Evolutionary conservation across 805 yeast genomes (phyloP).

Genomic region (Clavispora vitiphila): DNA sequence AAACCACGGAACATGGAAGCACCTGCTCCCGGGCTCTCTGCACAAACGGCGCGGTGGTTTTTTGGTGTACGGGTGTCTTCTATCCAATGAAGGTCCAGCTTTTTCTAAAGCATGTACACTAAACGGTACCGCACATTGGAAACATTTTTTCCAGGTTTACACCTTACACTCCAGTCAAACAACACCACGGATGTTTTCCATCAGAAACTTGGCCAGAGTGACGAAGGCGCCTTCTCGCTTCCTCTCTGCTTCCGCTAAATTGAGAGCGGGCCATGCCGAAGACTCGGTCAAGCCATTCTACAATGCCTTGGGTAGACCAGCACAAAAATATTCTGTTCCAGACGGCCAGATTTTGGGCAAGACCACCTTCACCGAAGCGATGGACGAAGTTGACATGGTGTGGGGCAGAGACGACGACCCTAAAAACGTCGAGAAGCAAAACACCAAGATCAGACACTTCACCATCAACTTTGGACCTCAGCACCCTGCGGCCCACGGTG

Average conservation of each 20-base stretch:
- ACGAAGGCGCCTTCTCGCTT: slow-evolving; percentile 10
- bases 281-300: slow-evolving; percentile 29
- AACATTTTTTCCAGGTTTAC: slow-evolving; percentile 6
- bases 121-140: background rate
- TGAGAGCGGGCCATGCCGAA: slow-evolving; percentile 18
- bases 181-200: slow-evolving; percentile 10
- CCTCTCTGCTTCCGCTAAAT: slow-evolving; percentile 15
- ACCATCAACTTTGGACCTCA: slow-evolving; percentile 91
- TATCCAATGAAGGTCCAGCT: slow-evolving; percentile 14
- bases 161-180: slow-evolving; percentile 5
- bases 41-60: background rate
- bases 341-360: slow-evolving; percentile 31
- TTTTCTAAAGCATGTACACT: slow-evolving; percentile 8
- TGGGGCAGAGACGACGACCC: slow-evolving; percentile 43
- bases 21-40: background rate
- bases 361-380: slow-evolving; percentile 41
- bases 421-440: slow-evolving; percentile 36
- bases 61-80: slow-evolving; percentile 13
- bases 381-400: slow-evolving; percentile 43
- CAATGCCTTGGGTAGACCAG: slow-evolving; percentile 35
- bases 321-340: slow-evolving; percentile 27
- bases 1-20: too few relatives aligned
- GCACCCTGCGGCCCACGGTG: slow-evolving; percentile 95
- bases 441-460: slow-evolving; percentile 70
- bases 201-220: slow-evolving; percentile 14